Evolutionary conservation across 345 rosid genomes (phyloP), one percentile per base, ranked within the genome.

Genomic region (Rhizophora mangle): DNA sequence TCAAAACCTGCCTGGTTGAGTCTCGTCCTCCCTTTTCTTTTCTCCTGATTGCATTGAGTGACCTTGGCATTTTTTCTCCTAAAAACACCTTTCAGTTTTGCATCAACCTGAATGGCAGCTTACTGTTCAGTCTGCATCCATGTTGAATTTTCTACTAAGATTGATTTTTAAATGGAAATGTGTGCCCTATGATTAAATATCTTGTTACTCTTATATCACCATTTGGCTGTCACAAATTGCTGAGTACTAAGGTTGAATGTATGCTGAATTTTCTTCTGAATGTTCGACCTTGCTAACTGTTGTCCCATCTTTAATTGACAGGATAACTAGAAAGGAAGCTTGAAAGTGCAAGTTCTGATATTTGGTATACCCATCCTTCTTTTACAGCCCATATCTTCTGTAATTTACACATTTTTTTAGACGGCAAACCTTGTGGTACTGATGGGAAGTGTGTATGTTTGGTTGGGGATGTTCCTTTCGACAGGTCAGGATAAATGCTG

Each of bases 291-390:
- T 37, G 27, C 43, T 43, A 60, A 21, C 32, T 63, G 34, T 6
- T 13, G 26, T 20, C 47, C 58, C 29, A 32, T 74, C 61, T 62
- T 62, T 34, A 61, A 68, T 71, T 68, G 65, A 79, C 93, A 95
- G 99, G 89, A 85, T 92, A 78, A 88, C 96, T 15, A 82, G 97
- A 82, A 95, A 95, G 79, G 92, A 92, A 86, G 97, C 99, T 60
- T 95, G 85, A 84, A 71, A 72, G 39, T 37, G 61, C 34, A 26
- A 59, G 29, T 62, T 58, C 54, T 0, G 54, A 15, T 20, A 36
- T 22, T 46, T 2, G 59, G 75, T 47, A 34, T n/a, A 29, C 18
- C 52, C 21, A 20, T n/a, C 31, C 56, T 55, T 69, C 21, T 18
- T 39, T 30, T 26, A 18, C 0, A 47, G 0, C 21, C 63, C 30